These are phyloP conservation scores for Pyrus bretschneideri DNA, from an alignment of 306 rosid species.

Conservation along the genomic window DNA sequence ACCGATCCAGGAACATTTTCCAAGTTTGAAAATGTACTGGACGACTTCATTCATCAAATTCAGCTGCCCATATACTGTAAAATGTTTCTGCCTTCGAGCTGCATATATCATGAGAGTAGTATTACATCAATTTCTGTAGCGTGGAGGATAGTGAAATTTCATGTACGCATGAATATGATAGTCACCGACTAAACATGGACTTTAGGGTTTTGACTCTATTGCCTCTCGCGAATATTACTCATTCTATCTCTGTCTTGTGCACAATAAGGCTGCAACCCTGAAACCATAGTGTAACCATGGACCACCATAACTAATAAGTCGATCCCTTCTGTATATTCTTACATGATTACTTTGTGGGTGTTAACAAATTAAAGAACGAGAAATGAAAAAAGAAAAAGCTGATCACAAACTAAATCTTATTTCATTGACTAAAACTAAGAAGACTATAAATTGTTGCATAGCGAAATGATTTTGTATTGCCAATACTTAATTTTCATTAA, in stretches of 20 bases:
- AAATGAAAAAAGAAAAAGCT: not conserved
- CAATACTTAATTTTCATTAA: no score
- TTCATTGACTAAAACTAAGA: not conserved
- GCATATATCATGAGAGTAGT: not conserved
- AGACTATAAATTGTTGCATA: no score
- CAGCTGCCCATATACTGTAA: not conserved
- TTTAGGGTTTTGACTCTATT: constrained; percentile 18
- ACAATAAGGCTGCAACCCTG: not conserved
- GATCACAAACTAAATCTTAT: not conserved
- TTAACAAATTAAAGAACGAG: not conserved
- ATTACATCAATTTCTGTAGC: not conserved
- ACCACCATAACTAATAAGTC: not conserved
- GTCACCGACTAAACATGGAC: constrained; percentile 12
- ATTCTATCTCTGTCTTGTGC: not conserved
- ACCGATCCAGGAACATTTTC: not conserved
- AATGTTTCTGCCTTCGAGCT: not conserved
- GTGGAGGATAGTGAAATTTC: not conserved
- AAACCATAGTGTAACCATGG: not conserved
- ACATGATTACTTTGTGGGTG: not conserved
- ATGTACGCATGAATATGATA: not conserved
- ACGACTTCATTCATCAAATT: not conserved
- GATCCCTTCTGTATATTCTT: not conserved
- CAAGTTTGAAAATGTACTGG: not conserved
- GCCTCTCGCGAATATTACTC: not conserved
- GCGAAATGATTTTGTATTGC: no score